Percentiles rank a stretch among this genome's conserved stretches.
Evolutionary conservation across 116 monocot genomes (phyloP).

Genomic region (Phalaenopsis hybrid): DNA sequence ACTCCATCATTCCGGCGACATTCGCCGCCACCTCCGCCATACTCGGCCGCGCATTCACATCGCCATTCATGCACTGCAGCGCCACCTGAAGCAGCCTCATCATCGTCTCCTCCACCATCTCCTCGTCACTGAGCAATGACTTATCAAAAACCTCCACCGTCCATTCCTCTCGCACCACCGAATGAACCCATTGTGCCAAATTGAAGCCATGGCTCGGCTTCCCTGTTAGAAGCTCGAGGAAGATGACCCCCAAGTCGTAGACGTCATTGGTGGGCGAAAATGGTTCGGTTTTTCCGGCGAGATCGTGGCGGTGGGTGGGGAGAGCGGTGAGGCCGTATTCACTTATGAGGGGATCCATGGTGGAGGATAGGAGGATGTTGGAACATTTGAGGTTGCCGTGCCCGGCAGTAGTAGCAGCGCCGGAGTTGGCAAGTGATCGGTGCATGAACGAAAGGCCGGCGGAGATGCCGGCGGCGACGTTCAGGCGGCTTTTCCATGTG

Average conservation of each 20-base stretch:
- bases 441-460: conserved; percentile 42
- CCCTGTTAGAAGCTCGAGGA: conserved; percentile 48
- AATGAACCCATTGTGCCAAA: conserved; percentile 30
- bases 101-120: conserved; percentile 17
- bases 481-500: conserved; percentile 29
- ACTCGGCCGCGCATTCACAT: conserved; percentile 5
- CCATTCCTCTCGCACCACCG: conserved; percentile 38
- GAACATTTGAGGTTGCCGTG: conserved; percentile 27
- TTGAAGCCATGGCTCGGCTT: conserved; percentile 24
- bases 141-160: conserved; percentile 35
- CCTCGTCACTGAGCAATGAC: conserved; percentile 1
- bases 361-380: conserved; percentile 13
- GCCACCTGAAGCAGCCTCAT: conserved; percentile 36
- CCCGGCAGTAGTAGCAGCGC: conserved; percentile 10
- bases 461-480: conserved; percentile 20
- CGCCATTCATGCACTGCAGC: conserved; percentile 15
- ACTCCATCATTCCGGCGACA: conserved; percentile 15
- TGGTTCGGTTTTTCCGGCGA: not conserved
- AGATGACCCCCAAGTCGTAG: conserved; percentile 27
- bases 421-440: conserved; percentile 9
- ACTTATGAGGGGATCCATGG: conserved; percentile 16
- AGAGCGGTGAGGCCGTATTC: conserved; percentile 17
- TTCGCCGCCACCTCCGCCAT: conserved; percentile 10
- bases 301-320: not conserved
- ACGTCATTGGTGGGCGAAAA: conserved; percentile 16